Evolutionary conservation across 768 basidiomycete genomes (phyloP).

Genomic region (Lactifluus volemus): DNA sequence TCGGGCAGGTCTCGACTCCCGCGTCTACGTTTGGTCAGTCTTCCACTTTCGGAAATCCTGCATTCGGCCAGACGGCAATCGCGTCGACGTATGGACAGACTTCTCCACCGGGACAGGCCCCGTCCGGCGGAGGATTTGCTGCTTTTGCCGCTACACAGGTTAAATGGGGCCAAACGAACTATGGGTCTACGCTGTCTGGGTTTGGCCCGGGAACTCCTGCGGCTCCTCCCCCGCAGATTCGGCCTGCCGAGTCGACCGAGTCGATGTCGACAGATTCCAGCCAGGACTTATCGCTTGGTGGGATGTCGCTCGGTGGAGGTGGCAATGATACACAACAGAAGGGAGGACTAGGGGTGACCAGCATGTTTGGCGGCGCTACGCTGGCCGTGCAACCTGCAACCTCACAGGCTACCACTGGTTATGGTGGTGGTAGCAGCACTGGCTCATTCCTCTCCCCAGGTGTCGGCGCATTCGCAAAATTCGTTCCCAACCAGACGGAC

Average conservation of each 20-base stretch:
- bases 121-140: conserved; percentile 19
- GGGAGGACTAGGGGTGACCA: conserved; percentile 7
- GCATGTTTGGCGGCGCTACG: conserved; percentile 24
- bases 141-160: conserved; percentile 21
- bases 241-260: conserved; percentile 6
- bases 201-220: not conserved
- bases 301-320: conserved; percentile 23
- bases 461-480: conserved; percentile 25
- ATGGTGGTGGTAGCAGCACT: not conserved
- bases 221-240: conserved; percentile 9
- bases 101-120: conserved; percentile 6
- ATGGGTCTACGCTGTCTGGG: conserved; percentile 12
- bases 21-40: conserved; percentile 15
- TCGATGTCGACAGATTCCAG: conserved; percentile 19
- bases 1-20: conserved; percentile 8
- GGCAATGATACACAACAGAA: conserved; percentile 14
- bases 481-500: conserved; percentile 9
- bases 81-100: conserved; percentile 7
- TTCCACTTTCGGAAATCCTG: conserved; percentile 3
- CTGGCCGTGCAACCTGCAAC: conserved; percentile 1
- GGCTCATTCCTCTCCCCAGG: conserved; percentile 23
- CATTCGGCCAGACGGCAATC: conserved; percentile 9
- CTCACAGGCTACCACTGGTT: not conserved
- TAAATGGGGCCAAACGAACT: conserved; percentile 22
- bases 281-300: conserved; percentile 20